These are phyloP conservation scores for Colletotrichum ledebouriae DNA, from an alignment of 2,329 filamentous ascomycete species.

Conservation along the genomic window DNA sequence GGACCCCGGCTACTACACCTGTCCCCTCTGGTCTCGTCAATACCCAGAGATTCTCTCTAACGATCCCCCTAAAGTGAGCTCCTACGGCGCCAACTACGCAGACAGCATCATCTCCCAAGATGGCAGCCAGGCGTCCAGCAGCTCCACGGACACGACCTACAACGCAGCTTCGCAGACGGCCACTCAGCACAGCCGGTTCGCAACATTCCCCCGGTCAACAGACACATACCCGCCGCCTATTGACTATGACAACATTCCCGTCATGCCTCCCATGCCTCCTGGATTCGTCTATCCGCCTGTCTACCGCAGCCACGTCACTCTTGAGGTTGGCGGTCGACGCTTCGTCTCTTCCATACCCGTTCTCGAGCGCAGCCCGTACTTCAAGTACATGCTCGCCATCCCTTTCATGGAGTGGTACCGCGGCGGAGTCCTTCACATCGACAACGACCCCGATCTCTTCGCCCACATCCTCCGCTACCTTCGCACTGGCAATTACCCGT, in stretches of 20 bases:
- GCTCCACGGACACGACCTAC: not conserved
- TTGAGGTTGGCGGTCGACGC: conserved; percentile 43
- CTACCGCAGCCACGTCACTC: conserved; percentile 20
- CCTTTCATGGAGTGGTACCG: conserved; percentile 32
- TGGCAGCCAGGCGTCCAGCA: not conserved
- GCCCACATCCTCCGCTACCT: conserved; percentile 53
- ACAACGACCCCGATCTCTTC: conserved; percentile 54
- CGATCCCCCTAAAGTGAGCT: conserved; percentile 3
- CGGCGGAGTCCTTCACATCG: conserved; percentile 47
- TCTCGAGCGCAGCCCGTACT: conserved; percentile 35
- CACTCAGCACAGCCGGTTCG: not conserved
- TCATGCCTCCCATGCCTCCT: not conserved
- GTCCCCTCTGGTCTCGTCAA: conserved; percentile 38
- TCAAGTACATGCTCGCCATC: conserved; percentile 33
- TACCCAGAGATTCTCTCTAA: conserved; percentile 38
- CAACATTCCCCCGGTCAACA: not conserved
- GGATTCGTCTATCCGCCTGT: conserved; percentile 17
- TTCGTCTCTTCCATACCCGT: conserved; percentile 41
- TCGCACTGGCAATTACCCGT: conserved; percentile 50
- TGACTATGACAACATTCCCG: not conserved
- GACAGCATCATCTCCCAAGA: conserved; percentile 2
- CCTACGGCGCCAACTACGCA: not conserved
- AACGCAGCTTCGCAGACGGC: not conserved
- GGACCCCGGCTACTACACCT: conserved; percentile 28
- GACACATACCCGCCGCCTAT: not conserved